Base-by-base conservation (phyloP, 2,329 filamentous ascomycete genomes). In the Trichoderma koningii region DNA sequence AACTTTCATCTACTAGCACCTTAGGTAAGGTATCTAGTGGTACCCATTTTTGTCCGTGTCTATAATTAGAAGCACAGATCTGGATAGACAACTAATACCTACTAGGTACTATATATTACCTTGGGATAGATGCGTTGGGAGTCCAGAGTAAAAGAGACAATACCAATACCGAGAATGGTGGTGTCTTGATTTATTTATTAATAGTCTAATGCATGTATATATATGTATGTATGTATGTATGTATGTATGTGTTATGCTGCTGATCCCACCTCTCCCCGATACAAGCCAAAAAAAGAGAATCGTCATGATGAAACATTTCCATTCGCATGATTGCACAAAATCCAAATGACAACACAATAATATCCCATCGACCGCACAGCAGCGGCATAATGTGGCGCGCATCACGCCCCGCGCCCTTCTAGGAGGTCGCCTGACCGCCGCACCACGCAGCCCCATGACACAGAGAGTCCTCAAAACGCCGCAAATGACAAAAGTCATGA, bases 401-500 rank as follows among this genome's bases (percentile, higher is more conserved):
- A 45, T 61, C 38, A 52, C 23, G 44, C 38, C 47, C 47, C 21
- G 38, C 19, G 30, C n/a, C 57, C 48, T 51, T 52, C 47, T 52
- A 44, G 15, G 7, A 52, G n/a, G 57, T 61, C 48, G 47, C 57
- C 57, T 52, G 48, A 61, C 57, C 38, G 23, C 38, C 42, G 57
- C 26, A 51, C 23, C 48, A 28, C 38, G 7, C 26, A 44, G 47
- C 48, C 57, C 47, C 38, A 42, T 52, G 21, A 61, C 26, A 34
- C 50, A 34, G 5, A 52, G 12, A 52, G 26, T 5, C 57, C 30
- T 38, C 41, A 52, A 53, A 45, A 45, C 30, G 55, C 55, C 30
- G 5, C 21, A 63, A 48, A 60, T 19, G 50, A 62, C 56, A 52
- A 63, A 52, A 41, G 34, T 48, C 62, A 55, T 19, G 26, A 17